Conservation (phyloP, 78 protist species). For the Cavenderia fasciculata region DNA sequence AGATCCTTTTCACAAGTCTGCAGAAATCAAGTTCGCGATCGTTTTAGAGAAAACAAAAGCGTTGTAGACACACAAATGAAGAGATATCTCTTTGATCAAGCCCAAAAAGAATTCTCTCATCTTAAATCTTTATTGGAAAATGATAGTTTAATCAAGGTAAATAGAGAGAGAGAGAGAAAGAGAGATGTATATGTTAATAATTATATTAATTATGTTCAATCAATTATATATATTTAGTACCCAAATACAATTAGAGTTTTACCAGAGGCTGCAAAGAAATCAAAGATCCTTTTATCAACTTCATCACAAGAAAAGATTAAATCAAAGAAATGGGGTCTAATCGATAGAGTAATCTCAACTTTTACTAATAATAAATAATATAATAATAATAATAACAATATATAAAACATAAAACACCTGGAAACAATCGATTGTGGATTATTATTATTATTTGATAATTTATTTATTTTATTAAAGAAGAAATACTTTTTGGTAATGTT, state of each 20-base stretch:
- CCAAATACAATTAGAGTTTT: conserved; percentile 40
- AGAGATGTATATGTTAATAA: neutral
- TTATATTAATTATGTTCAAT: neutral
- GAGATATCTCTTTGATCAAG: neutral
- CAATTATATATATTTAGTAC: neutral
- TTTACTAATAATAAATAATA: conserved; percentile 14
- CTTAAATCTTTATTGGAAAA: conserved; percentile 50
- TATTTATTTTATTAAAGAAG: neutral
- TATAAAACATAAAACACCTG: too few species aligned
- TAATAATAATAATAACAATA: neutral
- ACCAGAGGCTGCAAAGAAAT: conserved; percentile 50
- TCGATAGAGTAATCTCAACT: conserved; percentile 46
- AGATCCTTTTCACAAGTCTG: conserved; percentile 19
- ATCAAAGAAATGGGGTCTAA: conserved; percentile 58
- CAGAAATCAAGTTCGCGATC: neutral
- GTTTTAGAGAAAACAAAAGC: conserved; percentile 43
- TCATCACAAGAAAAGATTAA: conserved; percentile 47
- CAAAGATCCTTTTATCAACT: conserved; percentile 51
- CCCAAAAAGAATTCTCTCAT: conserved; percentile 13
- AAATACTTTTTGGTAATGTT: neutral
- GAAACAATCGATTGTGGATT: too few species aligned
- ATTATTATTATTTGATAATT: neutral
- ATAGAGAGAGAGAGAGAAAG: neutral
- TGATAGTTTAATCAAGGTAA: conserved; percentile 47
- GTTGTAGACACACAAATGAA: conserved; percentile 7